Percentiles rank a stretch among this genome's conserved stretches.
These are phyloP conservation scores for Sextonia rubra DNA, from an alignment of 164 flowering plant species.

Conservation along the genomic window DNA sequence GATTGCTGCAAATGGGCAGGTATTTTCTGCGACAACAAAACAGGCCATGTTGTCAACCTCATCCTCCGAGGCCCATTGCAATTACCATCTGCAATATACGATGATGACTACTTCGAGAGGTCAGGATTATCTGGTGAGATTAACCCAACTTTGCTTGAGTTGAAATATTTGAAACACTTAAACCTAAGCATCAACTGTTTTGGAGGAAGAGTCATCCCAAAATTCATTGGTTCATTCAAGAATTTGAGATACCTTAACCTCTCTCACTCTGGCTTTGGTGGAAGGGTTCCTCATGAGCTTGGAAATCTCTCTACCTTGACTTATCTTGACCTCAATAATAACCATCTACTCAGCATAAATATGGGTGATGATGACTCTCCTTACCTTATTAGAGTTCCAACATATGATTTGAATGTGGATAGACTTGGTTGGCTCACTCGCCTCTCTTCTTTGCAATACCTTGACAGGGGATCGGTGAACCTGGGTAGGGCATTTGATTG, in stretches of 20 bases:
- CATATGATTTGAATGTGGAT: background rate
- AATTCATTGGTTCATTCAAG: conserved; percentile 8
- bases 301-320: conserved; percentile 14
- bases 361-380: background rate
- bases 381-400: fast-evolving
- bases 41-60: too few species aligned
- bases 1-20: too few species aligned
- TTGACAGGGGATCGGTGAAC: background rate
- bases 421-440: conserved; percentile 9
- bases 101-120: too few species aligned
- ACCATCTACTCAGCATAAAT: background rate
- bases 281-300: conserved; percentile 12
- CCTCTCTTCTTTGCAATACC: conserved; percentile 2
- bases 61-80: too few species aligned
- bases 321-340: conserved; percentile 5
- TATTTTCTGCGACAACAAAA: too few species aligned
- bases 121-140: conserved; percentile 1
- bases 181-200: conserved; percentile 11
- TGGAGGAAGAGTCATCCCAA: conserved; percentile 5
- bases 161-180: conserved; percentile 8
- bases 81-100: background rate
- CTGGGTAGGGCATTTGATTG: background rate
- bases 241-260: too few species aligned
- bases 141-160: conserved; percentile 10
- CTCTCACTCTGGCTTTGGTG: too few species aligned